Base-by-base conservation (phyloP, 345 rosid genomes). In the Eucalyptus dawsonii region DNA sequence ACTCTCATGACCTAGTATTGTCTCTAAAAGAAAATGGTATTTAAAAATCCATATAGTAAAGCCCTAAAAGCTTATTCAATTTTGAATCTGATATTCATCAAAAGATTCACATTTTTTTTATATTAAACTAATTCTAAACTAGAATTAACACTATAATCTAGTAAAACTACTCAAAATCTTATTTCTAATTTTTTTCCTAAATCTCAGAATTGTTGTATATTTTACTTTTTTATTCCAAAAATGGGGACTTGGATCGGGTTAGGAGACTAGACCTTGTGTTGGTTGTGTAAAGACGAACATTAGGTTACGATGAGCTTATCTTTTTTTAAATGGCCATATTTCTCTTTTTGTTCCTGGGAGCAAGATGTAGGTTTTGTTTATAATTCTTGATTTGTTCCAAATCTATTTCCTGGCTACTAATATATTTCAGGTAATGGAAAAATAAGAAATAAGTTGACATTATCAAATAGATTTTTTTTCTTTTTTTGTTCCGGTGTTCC, bases 341-440 rank as follows among this genome's bases (percentile, higher is more conserved):
- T 58, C 65, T 58, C n/a, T 24, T 58, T 58, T 58, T 58, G 6
- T 58, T 58, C n/a, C 6, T 10, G 0, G 14, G 13, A 56, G 24
- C 13, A 56, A 56, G 11, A 56, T 9, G 13, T 9, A 53, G 62
- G 62, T 8, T 56, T 24, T 56, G 15, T 50, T 16, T 51, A 0
- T 58, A 58, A 25, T 58, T 58, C 29, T 58, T 0, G 6, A 0
- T 58, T 25, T 58, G 7, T 58, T 25, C 65, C 7, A 58, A 58
- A 58, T 58, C 14, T 58, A 58, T 58, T 24, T 1, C 6, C 13
- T 9, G 0, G 3, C 14, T 11, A 58, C 27, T 25, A 5, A 58
- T 58, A 0, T 58, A 0, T 58, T 58, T 25, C 1, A 0, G 3
- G n/a, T 11, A 58, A 58, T 58, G 6, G 29, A 58, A 25, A 58